Evolutionary conservation across 73 alveolate species (phyloP), one percentile per base, ranked within the genome.

Genomic region (Paraurostyla sp.): DNA sequence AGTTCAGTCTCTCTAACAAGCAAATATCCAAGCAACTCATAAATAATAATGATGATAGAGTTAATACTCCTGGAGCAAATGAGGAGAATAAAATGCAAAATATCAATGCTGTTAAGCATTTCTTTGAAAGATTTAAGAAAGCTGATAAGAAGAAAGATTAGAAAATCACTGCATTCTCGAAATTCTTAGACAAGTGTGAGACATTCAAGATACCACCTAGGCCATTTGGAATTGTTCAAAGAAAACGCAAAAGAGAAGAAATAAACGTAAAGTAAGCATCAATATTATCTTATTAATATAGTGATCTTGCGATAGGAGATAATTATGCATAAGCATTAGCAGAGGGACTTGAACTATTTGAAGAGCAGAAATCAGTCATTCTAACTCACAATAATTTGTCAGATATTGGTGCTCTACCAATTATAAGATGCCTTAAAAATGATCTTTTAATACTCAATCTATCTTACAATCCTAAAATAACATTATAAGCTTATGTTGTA

Each of bases 311-410:
- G 6, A 42, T 73, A 0, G 86, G 86, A 23, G 86, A 73, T 45
- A 73, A 49, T 3, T 73, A 73, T 73, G 89, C 89, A 7, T 23
- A 52, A 49, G 89, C 89, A 4, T 32, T 78, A 22, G 89, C 89
- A 1, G 63, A 49, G 30, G 69, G 78, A 2, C 33, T 78, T 7
- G 36, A 59, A 42, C 41, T 78, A 51, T 43, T 52, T 23, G 69
- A 78, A 27, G 36, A 78, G 49, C 40, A 43, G 32, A n/a, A 49
- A 22, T 78, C 89, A 33, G 0, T 78, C 0, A 23, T n/a, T 6
- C 20, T 78, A 78, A 78, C 20, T 6, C 2, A 54, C 9, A 78
- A 20, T 27, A 78, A 78, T 54, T 41, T 78, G 22, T 20, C 80
- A 16, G 89, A 78, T 45, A 16, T 43, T 11, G 78, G 80, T 23